phyloP scores from a whole-genome alignment of 768 basidiomycete genomes.

The Glaciozyma antarctica region DNA sequence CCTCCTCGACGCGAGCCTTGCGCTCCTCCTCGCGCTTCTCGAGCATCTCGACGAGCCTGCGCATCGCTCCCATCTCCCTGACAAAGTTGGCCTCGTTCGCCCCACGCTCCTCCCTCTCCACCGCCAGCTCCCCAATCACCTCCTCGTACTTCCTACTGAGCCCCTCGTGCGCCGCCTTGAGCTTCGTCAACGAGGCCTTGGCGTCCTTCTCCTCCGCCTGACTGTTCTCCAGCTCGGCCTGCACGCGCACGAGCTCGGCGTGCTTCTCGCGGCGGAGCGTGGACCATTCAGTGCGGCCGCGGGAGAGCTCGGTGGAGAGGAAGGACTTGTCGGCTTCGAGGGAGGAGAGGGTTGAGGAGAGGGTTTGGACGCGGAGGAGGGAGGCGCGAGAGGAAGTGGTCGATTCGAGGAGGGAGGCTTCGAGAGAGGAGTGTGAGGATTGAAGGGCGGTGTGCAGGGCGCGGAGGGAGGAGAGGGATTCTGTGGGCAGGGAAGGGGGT shows the following conservation, averaged over 20 bases:
- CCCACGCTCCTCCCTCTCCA: conserved; percentile 65
- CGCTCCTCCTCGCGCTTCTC: conserved; percentile 80
- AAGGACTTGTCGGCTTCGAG: conserved; percentile 80
- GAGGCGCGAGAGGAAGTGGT: conserved; percentile 8
- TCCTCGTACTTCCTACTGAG: conserved; percentile 69
- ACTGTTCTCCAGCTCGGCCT: conserved; percentile 64
- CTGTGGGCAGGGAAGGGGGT: conserved; percentile 3
- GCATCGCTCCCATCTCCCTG: conserved; percentile 62
- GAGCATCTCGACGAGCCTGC: conserved; percentile 69
- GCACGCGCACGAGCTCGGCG: conserved; percentile 63
- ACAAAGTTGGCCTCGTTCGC: conserved; percentile 77
- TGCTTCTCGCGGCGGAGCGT: conserved; percentile 41
- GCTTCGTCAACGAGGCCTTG: conserved; percentile 59
- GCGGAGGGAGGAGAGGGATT: conserved; percentile 57
- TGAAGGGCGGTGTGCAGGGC: conserved; percentile 60
- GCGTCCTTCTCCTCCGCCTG: conserved; percentile 58
- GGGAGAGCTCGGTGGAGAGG: conserved; percentile 55
- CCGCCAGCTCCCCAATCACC: conserved; percentile 62
- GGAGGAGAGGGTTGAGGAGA: conserved; percentile 41
- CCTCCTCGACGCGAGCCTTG: conserved; percentile 65
- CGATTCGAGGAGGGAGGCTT: conserved; percentile 14
- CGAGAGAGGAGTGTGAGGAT: conserved; percentile 41
- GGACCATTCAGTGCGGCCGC: conserved; percentile 38
- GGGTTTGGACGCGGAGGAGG: conserved; percentile 26
- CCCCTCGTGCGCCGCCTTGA: conserved; percentile 60